phyloP scores from a whole-genome alignment of 2,329 filamentous ascomycete species.

The Fusarium citri region DNA sequence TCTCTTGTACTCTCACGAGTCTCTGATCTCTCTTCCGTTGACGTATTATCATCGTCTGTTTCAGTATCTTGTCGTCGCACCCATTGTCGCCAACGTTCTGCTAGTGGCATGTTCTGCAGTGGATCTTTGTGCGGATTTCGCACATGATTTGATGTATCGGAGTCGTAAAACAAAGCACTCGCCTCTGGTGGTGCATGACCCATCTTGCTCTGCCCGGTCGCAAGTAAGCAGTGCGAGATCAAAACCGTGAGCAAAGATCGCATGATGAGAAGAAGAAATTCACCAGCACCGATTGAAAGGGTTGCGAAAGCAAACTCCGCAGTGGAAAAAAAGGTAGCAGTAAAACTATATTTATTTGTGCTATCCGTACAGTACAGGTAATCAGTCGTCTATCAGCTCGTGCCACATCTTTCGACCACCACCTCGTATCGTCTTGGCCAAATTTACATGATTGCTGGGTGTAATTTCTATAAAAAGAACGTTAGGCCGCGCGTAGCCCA shows the following conservation, averaged over 20 bases:
- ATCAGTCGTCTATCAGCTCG: background rate
- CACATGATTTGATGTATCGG: background rate
- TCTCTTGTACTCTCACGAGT: background rate
- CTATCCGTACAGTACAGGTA: too few species aligned
- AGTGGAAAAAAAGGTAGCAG: rapidly evolving
- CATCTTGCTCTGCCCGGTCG: background rate
- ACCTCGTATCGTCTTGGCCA: background rate
- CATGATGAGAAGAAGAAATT: background rate
- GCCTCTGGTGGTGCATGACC: constrained; percentile 1
- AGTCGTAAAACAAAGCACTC: background rate
- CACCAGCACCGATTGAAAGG: background rate
- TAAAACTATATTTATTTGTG: background rate
- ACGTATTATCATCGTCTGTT: background rate
- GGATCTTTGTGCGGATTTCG: background rate
- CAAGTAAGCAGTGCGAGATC: background rate
- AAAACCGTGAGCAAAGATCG: background rate
- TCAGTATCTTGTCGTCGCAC: constrained; percentile 16
- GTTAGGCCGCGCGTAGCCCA: constrained; percentile 15
- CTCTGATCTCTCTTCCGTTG: background rate
- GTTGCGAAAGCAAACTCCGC: background rate
- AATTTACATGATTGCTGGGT: background rate
- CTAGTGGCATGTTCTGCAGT: background rate
- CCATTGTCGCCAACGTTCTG: constrained; percentile 22
- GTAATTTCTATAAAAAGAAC: constrained; percentile 31
- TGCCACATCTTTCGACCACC: background rate